Evolutionary conservation across 2,329 filamentous ascomycete species (phyloP), one percentile per base, ranked within the genome.

Genomic region (Fragosphaeria purpurea): DNA sequence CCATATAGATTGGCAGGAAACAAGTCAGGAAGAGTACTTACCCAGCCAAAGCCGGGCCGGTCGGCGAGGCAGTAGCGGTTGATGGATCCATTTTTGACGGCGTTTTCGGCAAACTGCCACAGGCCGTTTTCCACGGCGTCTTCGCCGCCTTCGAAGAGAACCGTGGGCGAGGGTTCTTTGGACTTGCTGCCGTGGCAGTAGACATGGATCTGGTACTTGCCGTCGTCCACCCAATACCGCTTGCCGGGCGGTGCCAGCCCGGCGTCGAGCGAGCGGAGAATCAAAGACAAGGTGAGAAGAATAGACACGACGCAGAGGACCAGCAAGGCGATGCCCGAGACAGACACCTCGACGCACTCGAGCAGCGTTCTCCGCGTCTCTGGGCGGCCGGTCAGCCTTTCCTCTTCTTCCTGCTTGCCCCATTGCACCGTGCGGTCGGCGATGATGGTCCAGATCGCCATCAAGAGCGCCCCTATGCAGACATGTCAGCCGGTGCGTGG

Each of bases 11-110:
- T 22, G 22, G 22, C 22, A 22, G 22, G 22, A 22, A 10, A 35
- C 9, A 31, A 3, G 4, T 2, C 7, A 37, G n/a, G 7, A 40
- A 31, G 6, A 22, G 8, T 7, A 61, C 67, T 60, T 58, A 71
- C 69, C 83, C 88, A 95, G 6, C 79, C 91, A 50, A 91, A 78
- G 1, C 93, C 93, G 1, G 93, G 93, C 30, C 93, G 85, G 64
- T 98, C 93, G 63, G 88, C 90, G 67, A 95, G 96, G 74, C 93
- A 98, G 70, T 95, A 97, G 53, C 91, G 82, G 50, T 75, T 72
- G 59, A 98, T 93, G 44, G 85, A 86, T 40, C 88, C 87, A 60
- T 93, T 93, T 56, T 80, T 74, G 56, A 89, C 73, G 1, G 86
- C 82, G 50, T 82, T 75, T 53, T 89, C 80, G 9, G 88, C 86